These are phyloP conservation scores for Stromatinia cepivora DNA, from an alignment of 2,329 filamentous ascomycete species.

Conservation along the genomic window DNA sequence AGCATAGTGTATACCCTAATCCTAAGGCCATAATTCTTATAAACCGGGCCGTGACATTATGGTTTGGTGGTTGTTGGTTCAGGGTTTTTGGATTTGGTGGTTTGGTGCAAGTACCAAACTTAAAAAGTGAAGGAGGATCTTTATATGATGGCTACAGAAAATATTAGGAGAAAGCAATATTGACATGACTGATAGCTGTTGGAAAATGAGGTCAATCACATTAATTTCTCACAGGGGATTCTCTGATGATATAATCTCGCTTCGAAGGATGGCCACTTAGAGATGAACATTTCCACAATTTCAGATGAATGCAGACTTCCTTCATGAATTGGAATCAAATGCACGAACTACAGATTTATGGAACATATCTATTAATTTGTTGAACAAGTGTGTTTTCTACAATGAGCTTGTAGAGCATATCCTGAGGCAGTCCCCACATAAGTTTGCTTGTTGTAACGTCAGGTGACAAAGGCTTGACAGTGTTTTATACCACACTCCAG, in stretches of 20 bases:
- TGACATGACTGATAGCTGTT: neutral
- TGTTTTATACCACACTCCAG: neutral
- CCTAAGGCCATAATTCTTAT: too few species aligned
- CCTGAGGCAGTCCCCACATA: slow-evolving; percentile 7
- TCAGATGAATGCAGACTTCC: neutral
- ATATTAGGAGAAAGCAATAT: neutral
- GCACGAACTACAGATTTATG: neutral
- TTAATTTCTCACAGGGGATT: neutral
- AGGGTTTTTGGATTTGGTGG: too few species aligned
- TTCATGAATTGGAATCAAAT: neutral
- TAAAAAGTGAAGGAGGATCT: too few species aligned
- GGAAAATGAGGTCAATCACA: too few species aligned
- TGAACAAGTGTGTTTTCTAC: neutral
- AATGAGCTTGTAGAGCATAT: neutral
- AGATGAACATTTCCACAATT: neutral
- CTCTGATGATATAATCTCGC: neutral
- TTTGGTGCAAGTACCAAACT: too few species aligned
- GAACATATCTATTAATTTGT: neutral
- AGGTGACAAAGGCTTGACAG: neutral
- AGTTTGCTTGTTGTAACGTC: neutral
- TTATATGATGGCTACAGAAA: neutral
- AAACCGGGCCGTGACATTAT: too few species aligned
- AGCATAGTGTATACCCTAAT: too few species aligned
- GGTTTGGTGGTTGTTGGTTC: too few species aligned
- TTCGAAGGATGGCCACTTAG: neutral